Evolutionary conservation across 768 basidiomycete genomes (phyloP), one percentile per base, ranked within the genome.

Genomic region (Fomitopsis pulvina): DNA sequence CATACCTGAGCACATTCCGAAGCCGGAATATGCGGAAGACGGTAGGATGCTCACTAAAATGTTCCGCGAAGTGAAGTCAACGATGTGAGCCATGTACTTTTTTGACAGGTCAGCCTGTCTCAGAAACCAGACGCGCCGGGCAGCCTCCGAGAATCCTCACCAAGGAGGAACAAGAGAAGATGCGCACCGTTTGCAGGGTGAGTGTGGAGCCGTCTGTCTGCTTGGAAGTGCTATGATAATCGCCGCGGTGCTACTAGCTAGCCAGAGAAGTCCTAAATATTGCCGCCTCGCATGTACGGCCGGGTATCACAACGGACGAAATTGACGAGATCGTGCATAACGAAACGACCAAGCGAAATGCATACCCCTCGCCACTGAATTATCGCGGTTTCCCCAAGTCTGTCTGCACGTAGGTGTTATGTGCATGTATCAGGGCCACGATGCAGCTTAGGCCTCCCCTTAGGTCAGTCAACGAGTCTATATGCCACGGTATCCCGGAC

Each of bases 401-500:
- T 26, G 80, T 95, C 30, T 99, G 96, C 87, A 93, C 87, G 83
- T 92, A 71, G 58, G 91, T 77, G 29, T 40, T n/a, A 27, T 41
- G 34, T 16, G 38, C 32, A 30, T 25, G 27, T 29, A 20, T 25
- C 32, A 26, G 7, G 10, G 9, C 30, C 25, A 27, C 21, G 43
- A 37, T 5, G 6, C 22, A 8, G 20, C 40, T 22, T 11, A 40
- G 34, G 18, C 20, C 46, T 39, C 24, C 10, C n/a, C 22, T 40
- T 57, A 89, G 90, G 20, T 93, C 92, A 37, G 69, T 98, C 21
- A 99, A 99, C 66, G 95, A 98, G 67, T 87, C 80, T 45, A 94
- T 99, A 59, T 98, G 96, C 66, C 96, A 99, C 66, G 96, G 95
- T 50, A 94, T 95, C 54, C 93, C 94, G 30, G 92, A 95, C 70